Evolutionary conservation across 129 eudicot species (phyloP).

Genomic region (Arctium lappa): DNA sequence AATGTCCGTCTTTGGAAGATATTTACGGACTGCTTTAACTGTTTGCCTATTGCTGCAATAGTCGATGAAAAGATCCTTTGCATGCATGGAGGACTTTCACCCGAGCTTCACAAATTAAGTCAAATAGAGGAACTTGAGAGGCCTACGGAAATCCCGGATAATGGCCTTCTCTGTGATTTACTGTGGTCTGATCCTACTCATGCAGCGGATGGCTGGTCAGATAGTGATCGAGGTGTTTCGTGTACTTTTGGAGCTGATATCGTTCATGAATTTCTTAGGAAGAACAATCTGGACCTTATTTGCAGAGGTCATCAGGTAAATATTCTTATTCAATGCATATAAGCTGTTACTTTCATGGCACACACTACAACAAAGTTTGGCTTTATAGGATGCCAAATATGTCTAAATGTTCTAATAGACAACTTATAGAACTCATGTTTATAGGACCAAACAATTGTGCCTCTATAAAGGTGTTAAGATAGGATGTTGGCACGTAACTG

Average conservation of each 20-base stretch:
- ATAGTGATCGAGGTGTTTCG: constrained; percentile 77
- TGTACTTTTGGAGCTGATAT: constrained; percentile 74
- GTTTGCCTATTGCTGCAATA: constrained; percentile 80
- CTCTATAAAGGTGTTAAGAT: no score
- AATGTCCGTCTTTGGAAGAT: constrained; percentile 86
- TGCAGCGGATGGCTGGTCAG: constrained; percentile 64
- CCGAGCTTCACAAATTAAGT: constrained; percentile 49
- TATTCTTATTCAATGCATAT: not conserved
- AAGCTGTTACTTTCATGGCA: not conserved
- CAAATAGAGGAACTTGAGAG: constrained; percentile 62
- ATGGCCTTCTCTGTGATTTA: constrained; percentile 77
- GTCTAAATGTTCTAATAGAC: not conserved
- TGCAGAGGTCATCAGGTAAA: constrained; percentile 95
- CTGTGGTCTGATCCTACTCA: constrained; percentile 81
- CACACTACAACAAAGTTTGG: not conserved
- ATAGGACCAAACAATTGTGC: no score
- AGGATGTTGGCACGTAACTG: no score
- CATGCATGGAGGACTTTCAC: constrained; percentile 96
- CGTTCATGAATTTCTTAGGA: constrained; percentile 59
- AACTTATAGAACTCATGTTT: no score
- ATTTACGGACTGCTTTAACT: constrained; percentile 78
- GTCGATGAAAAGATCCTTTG: constrained; percentile 78
- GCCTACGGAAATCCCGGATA: constrained; percentile 73
- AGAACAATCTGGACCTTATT: constrained; percentile 70
- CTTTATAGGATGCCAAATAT: not conserved